Base-by-base conservation (phyloP, 345 rosid species). In the Trapa incisa region DNA sequence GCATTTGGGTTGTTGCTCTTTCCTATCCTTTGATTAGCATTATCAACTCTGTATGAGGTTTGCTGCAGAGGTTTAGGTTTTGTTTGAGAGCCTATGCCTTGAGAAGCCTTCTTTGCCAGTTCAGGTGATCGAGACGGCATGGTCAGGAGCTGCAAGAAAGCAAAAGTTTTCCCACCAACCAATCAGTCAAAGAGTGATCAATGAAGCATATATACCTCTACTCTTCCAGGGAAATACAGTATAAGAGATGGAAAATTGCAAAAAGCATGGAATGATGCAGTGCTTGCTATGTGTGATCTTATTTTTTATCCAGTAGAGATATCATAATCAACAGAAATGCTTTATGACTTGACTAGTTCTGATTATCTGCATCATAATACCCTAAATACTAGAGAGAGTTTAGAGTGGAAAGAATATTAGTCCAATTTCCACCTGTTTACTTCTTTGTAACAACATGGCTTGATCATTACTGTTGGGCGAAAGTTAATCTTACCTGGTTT, bases 101-200 rank as follows among this genome's bases (percentile, higher is more conserved):
- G 65, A 70, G 74, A 61, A 68, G 81, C 73, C 71, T 78, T 88
- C 71, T 76, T 80, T 70, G 79, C 74, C 42, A 77, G 71, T 66
- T 82, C 87, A 56, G 87, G 85, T 56, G 81, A 80, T 38, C 68
- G 81, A 72, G 83, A 81, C 65, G 69, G 69, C 39, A 71, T 71
- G 67, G 62, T 61, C 7, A 80, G 75, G 56, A 70, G 76, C 91
- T 92, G 85, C 79, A 71, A 71, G 39, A 67, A 70, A 77, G 48
- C 61, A 57, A 54, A 69, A 68, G 37, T 22, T 38, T 50, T 33
- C 29, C 22, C n/a, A 61, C 29, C 0, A 33, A 54, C 3, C 22
- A 54, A 58, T 33, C 14, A 58, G 38, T n/a, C 11, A 32, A 32
- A 11, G 17, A 1, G 5, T 1, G 5, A 32, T 22, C 29, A 22